These are phyloP conservation scores for Paecilomyces niveus DNA, from an alignment of 2,329 filamentous ascomycete genomes.

Conservation along the genomic window DNA sequence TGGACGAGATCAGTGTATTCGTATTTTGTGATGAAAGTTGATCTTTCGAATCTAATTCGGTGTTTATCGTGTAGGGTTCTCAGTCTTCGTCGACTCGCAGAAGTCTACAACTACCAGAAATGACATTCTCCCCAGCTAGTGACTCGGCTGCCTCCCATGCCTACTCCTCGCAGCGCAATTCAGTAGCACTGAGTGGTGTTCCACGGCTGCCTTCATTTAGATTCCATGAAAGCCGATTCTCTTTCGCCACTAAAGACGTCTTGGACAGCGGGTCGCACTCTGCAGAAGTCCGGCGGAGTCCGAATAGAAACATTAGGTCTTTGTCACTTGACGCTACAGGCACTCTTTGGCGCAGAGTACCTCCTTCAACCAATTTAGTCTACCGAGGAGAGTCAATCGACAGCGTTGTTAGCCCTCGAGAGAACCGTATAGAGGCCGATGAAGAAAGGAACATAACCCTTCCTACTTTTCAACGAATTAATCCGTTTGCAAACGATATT, in stretches of 20 bases:
- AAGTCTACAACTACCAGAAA: not conserved
- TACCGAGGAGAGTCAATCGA: not conserved
- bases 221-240: constrained; percentile 2
- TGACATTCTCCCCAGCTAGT: not conserved
- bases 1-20: not conserved
- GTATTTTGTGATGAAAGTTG: constrained; percentile 1
- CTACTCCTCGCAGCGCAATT: not conserved
- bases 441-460: not conserved
- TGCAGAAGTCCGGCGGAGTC: not conserved
- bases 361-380: not conserved
- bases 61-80: constrained; percentile 1
- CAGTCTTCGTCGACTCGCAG: not conserved
- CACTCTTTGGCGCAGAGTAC: not conserved
- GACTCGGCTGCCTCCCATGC: not conserved
- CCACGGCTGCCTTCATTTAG: constrained; percentile 10
- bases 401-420: not conserved
- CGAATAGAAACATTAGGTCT: not conserved
- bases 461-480: not conserved
- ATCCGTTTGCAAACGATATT: not conserved
- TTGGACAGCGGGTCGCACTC: not conserved
- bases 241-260: not conserved
- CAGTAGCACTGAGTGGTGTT: constrained; percentile 1
- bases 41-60: constrained; percentile 2
- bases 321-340: not conserved
- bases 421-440: not conserved